phyloP scores from a whole-genome alignment of 208 protist species.

The Leishmania mexicana region DNA sequence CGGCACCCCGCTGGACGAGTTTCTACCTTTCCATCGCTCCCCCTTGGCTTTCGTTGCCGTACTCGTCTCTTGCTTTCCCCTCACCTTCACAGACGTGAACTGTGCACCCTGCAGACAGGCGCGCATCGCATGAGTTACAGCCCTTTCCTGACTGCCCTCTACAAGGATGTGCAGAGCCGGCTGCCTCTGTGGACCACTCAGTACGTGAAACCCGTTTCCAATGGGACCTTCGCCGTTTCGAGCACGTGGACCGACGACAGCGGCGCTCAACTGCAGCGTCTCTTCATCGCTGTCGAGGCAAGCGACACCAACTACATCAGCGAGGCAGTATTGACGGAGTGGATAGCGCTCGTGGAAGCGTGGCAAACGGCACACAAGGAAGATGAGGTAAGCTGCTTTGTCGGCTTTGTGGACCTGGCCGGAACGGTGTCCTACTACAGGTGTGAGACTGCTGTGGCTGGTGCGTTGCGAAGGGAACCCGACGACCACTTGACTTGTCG shows the following conservation, averaged over 20 bases:
- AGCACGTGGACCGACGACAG: slow-evolving; percentile 20
- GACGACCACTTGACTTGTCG: background rate
- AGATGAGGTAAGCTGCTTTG: slow-evolving; percentile 24
- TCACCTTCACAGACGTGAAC: background rate
- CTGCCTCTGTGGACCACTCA: slow-evolving; percentile 48
- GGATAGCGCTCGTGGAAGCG: slow-evolving; percentile 1
- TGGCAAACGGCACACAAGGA: background rate
- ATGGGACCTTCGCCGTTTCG: slow-evolving; percentile 9
- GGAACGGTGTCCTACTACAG: slow-evolving; percentile 63
- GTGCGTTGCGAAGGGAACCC: background rate
- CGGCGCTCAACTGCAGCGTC: background rate
- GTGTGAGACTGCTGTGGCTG: slow-evolving; percentile 24
- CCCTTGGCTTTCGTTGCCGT: background rate
- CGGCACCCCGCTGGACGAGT: background rate
- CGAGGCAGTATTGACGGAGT: background rate
- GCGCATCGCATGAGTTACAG: background rate
- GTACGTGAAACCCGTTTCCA: background rate
- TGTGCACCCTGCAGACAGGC: background rate
- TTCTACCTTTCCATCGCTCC: background rate
- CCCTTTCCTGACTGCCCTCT: slow-evolving; percentile 21
- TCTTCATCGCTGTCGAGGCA: slow-evolving; percentile 45
- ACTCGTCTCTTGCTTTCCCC: background rate
- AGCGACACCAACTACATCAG: background rate
- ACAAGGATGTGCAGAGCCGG: slow-evolving; percentile 39
- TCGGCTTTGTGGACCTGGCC: slow-evolving; percentile 61